Conservation (phyloP, 2,329 filamentous ascomycete species). For the Aspergillus glaucus region DNA sequence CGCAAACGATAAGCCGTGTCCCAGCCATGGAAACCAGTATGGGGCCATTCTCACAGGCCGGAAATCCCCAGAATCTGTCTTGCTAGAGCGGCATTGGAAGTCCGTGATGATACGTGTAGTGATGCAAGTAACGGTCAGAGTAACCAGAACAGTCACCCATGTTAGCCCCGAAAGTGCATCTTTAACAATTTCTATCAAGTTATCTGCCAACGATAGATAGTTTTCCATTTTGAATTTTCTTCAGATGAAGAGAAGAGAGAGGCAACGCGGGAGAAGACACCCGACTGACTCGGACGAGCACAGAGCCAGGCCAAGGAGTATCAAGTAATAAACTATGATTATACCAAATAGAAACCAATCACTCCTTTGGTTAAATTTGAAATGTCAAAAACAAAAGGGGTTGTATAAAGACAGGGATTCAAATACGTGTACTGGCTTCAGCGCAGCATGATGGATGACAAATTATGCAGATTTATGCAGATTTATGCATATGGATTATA, state of each 20-base stretch:
- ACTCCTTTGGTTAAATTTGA: no score
- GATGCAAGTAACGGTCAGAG: constrained; percentile 28
- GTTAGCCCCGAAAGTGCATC: constrained; percentile 15
- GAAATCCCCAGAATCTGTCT: constrained; percentile 15
- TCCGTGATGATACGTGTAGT: constrained; percentile 35
- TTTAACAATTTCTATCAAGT: constrained; percentile 14
- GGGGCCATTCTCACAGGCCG: constrained; percentile 44
- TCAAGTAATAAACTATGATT: no score
- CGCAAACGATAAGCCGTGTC: constrained; percentile 47
- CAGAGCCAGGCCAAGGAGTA: neutral
- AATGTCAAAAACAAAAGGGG: neutral
- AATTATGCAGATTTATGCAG: neutral
- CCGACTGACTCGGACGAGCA: neutral
- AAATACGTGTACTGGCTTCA: neutral
- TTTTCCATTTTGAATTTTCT: constrained; percentile 10
- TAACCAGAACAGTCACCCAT: constrained; percentile 21
- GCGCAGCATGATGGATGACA: neutral
- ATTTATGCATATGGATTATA: no score
- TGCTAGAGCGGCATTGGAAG: constrained; percentile 23
- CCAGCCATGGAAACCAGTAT: constrained; percentile 56
- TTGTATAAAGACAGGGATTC: neutral
- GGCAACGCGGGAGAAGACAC: neutral
- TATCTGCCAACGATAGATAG: constrained; percentile 11
- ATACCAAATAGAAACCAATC: no score
- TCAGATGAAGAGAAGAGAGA: constrained; percentile 1